Conservation (phyloP, 306 rosid genomes). For the Myrica gale region DNA sequence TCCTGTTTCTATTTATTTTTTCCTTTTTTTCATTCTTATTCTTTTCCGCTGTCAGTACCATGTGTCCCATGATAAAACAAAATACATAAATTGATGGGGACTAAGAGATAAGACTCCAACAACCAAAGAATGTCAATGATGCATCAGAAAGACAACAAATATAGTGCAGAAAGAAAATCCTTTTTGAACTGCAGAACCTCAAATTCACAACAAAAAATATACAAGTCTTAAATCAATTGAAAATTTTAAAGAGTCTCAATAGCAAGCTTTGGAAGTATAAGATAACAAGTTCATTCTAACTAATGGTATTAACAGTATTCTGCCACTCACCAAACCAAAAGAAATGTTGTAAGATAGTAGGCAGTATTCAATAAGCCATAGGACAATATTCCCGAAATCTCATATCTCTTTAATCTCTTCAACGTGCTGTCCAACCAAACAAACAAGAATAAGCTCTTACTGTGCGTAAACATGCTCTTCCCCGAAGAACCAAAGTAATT, state of each 20-base stretch:
- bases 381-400: conserved; percentile 75
- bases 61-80: no score
- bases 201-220: no score
- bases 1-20: background rate
- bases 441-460: conserved; percentile 26
- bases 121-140: no score
- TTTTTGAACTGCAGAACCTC: background rate
- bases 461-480: conserved; percentile 5
- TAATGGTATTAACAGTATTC: background rate
- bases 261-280: no score
- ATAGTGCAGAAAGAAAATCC: background rate
- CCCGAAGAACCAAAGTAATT: conserved; percentile 18
- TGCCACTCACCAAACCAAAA: conserved; percentile 73
- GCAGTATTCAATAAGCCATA: conserved; percentile 82
- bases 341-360: conserved; percentile 78
- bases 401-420: conserved; percentile 68
- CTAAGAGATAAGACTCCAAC: no score
- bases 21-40: background rate
- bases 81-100: no score
- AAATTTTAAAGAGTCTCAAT: no score
- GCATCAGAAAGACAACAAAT: background rate
- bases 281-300: no score
- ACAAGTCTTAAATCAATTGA: no score
- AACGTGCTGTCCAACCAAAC: conserved; percentile 48
- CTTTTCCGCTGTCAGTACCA: background rate